phyloP scores from a whole-genome alignment of 2,329 filamentous ascomycete species.

The Talaromyces sp. region DNA sequence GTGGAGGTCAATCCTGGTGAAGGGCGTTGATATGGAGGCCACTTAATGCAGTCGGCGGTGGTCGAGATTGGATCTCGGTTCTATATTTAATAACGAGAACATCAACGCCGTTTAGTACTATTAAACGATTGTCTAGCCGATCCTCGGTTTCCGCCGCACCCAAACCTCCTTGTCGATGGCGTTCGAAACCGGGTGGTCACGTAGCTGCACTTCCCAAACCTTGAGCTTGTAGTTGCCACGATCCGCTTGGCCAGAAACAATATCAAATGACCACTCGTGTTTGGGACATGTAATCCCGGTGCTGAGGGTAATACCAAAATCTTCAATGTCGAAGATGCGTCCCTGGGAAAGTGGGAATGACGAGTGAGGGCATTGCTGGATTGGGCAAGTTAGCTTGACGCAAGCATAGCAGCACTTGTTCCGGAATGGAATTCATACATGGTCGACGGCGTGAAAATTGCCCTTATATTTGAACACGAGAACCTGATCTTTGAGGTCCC shows the following conservation, averaged over 20 bases:
- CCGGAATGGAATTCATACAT: conserved; percentile 44
- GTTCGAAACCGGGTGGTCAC: conserved; percentile 22
- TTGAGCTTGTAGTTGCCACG: conserved; percentile 58
- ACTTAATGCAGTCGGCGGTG: not conserved
- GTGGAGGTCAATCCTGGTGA: not conserved
- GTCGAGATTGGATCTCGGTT: not conserved
- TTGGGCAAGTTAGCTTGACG: conserved; percentile 7
- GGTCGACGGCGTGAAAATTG: conserved; percentile 64
- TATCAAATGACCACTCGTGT: conserved; percentile 67
- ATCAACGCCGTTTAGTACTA: not conserved
- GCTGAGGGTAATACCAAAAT: conserved; percentile 51
- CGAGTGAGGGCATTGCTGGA: conserved; percentile 62
- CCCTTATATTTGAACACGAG: conserved; percentile 62
- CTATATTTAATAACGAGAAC: not conserved
- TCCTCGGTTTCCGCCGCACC: conserved; percentile 21
- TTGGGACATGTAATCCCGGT: conserved; percentile 64
- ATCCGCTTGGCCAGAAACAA: conserved; percentile 60
- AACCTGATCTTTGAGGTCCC: conserved; percentile 55
- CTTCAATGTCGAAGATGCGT: conserved; percentile 65
- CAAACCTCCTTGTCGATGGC: conserved; percentile 26
- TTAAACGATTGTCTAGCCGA: conserved; percentile 1
- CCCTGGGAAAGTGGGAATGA: conserved; percentile 62
- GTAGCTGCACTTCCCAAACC: conserved; percentile 61
- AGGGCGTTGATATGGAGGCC: not conserved
- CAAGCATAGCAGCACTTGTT: not conserved